Percentiles rank a stretch among this genome's conserved stretches.
These are phyloP conservation scores for Ormosia semicastrata DNA, from an alignment of 306 rosid species.

Conservation along the genomic window DNA sequence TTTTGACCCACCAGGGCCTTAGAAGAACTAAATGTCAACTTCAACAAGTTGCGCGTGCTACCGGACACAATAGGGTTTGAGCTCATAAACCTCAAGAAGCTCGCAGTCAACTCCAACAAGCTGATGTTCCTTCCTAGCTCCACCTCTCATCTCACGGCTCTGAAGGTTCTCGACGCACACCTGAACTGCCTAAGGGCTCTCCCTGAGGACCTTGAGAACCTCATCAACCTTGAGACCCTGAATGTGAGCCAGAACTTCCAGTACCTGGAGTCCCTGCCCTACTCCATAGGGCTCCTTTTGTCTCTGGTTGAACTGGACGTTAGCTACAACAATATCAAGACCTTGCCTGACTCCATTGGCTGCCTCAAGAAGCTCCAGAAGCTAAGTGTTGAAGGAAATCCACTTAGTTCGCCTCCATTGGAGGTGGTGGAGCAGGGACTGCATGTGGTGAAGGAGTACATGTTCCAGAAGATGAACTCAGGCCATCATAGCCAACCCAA, in stretches of 20 bases:
- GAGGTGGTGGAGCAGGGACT: constrained; percentile 69
- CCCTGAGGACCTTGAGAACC: constrained; percentile 79
- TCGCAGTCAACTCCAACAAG: constrained; percentile 81
- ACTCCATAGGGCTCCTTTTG: constrained; percentile 78
- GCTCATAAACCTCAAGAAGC: constrained; percentile 66
- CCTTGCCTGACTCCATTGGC: constrained; percentile 73
- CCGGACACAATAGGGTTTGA: constrained; percentile 88
- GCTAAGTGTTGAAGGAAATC: constrained; percentile 77
- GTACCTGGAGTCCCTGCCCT: constrained; percentile 62
- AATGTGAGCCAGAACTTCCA: constrained; percentile 96
- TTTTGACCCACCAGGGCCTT: constrained; percentile 48
- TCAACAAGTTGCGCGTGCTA: constrained; percentile 64
- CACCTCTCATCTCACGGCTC: constrained; percentile 59
- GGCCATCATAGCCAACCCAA: constrained; percentile 27
- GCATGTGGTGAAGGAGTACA: constrained; percentile 62
- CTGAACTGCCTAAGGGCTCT: constrained; percentile 75
- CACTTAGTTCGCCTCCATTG: constrained; percentile 63
- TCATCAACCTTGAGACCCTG: constrained; percentile 68
- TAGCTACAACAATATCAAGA: constrained; percentile 71
- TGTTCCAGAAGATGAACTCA: constrained; percentile 59
- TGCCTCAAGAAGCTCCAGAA: constrained; percentile 70
- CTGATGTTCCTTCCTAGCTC: constrained; percentile 61
- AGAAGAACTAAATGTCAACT: constrained; percentile 86
- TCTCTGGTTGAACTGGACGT: constrained; percentile 76
- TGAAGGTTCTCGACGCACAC: constrained; percentile 68